Conservation (phyloP, 306 rosid genomes). For the Betula pendula region DNA sequence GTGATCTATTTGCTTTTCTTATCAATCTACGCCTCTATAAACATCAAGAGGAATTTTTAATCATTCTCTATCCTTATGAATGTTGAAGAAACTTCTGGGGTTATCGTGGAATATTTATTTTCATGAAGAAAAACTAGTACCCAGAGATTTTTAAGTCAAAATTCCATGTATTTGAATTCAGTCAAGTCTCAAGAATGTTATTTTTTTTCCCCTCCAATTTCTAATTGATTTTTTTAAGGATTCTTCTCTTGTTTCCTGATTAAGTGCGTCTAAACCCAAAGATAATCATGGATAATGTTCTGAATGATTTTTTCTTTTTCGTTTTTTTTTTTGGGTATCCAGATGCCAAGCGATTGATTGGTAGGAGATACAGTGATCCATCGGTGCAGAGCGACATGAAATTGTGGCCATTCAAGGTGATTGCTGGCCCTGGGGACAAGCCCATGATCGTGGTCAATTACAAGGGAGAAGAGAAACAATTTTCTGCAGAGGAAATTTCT, state of each 20-base stretch:
- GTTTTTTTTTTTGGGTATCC: not conserved
- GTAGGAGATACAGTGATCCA: constrained; percentile 40
- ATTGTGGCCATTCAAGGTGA: constrained; percentile 58
- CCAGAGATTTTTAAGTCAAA: not conserved
- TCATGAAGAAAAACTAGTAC: too few relatives aligned
- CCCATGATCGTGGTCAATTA: constrained; percentile 53
- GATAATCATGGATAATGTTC: not conserved
- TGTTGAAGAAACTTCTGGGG: too few relatives aligned
- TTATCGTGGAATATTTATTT: too few relatives aligned
- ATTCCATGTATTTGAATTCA: not conserved
- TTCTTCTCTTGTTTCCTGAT: not conserved
- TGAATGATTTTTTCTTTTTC: not conserved
- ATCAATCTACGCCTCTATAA: too few relatives aligned
- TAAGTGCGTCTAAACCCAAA: not conserved
- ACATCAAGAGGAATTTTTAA: too few relatives aligned
- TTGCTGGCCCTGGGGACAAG: constrained; percentile 48
- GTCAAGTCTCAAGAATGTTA: not conserved
- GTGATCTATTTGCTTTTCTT: too few relatives aligned
- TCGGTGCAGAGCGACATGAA: constrained; percentile 49
- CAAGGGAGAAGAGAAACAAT: constrained; percentile 54
- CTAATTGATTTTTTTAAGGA: not conserved
- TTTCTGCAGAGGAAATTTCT: constrained; percentile 53
- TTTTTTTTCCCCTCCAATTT: not conserved
- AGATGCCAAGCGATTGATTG: constrained; percentile 62
- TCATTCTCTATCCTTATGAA: not conserved